Evolutionary conservation across 495 filamentous ascomycete genomes (phyloP), one percentile per base, ranked within the genome.

Genomic region (Tuber indicum): DNA sequence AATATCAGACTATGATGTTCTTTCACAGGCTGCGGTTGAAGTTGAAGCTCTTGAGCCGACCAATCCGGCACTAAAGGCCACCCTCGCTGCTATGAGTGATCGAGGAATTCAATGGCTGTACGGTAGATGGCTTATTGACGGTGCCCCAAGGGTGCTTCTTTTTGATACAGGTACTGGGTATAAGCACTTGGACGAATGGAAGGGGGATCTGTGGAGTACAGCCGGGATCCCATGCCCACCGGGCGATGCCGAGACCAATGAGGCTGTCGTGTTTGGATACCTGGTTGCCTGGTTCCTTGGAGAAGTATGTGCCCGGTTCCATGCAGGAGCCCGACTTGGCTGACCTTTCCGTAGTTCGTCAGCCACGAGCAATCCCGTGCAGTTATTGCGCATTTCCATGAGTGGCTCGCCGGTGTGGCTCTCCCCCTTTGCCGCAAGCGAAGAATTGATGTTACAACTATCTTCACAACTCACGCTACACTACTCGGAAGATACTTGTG

Each of bases 381-480:
- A 0, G 93, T 99, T 74, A 93, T 99, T 81, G 96, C 94, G 49
- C 96, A 99, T 85, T 99, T 98, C 86, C 96, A 99, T 85, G 96
- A 99, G 85, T 99, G 96, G 96, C 88, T 99, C 72, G 92, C 96
- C 10, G 96, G 95, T 84, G 96, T 99, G n/a, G 96, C 93, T 75
- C 87, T 98, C 39, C 96, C 96, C 16, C 88, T 99, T 78, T 91
- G 91, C 84, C 96, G 94, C 86, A 97, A 92, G 87, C 89, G 96
- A 23, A 91, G 92, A 76, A 98, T 99, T 86, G 96, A 99, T 83
- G 89, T 97, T 71, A 99, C 96, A 14, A 98, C 96, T 79, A 98
- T 99, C 84, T 99, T 99, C 86, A 99, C 96, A 47, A 99, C 96
- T 7, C 96, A 99, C 83, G 96, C 96, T 17, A 99, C 96, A 9